Evolutionary conservation across 192 early-diverging fungal species (phyloP).

Genomic region (Chytriomyces confervae): DNA sequence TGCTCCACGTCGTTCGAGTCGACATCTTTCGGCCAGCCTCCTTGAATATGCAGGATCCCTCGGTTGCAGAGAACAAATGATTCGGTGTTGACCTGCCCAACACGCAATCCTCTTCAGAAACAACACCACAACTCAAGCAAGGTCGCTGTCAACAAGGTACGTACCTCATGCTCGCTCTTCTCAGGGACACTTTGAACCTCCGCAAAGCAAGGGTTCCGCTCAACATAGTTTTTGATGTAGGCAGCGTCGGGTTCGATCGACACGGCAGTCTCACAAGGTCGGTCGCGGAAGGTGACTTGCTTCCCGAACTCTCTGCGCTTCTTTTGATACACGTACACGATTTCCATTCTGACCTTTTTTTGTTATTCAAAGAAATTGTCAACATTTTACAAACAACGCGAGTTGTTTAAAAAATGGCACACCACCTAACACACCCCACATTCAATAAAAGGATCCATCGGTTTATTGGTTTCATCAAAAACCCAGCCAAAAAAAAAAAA

Average conservation of each 20-base stretch:
- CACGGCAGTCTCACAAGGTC: slow-evolving; percentile 40
- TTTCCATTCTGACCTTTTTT: slow-evolving; percentile 52
- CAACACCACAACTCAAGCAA: neutral
- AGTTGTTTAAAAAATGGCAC: too few species aligned
- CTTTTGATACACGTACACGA: slow-evolving; percentile 68
- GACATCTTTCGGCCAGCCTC: slow-evolving; percentile 72
- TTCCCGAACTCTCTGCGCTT: slow-evolving; percentile 66
- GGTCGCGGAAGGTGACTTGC: slow-evolving; percentile 57
- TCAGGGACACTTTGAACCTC: slow-evolving; percentile 62
- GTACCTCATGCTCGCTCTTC: slow-evolving; percentile 65
- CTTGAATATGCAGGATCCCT: slow-evolving; percentile 63
- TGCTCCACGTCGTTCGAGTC: slow-evolving; percentile 67
- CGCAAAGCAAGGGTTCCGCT: slow-evolving; percentile 51
- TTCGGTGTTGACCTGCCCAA: slow-evolving; percentile 63
- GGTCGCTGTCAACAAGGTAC: neutral
- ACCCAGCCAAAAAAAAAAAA: too few species aligned
- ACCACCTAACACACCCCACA: too few species aligned
- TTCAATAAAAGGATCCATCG: too few species aligned
- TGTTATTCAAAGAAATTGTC: neutral
- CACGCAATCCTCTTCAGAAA: neutral
- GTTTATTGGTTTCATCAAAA: too few species aligned
- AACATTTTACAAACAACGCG: neutral
- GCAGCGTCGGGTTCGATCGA: slow-evolving; percentile 55
- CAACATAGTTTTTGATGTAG: slow-evolving; percentile 58
- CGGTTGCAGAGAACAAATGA: slow-evolving; percentile 53